Percentiles rank a stretch among this genome's conserved stretches.
Conservation (phyloP, 208 protist species). For the Leptomonas pyrrhocoris region DNA sequence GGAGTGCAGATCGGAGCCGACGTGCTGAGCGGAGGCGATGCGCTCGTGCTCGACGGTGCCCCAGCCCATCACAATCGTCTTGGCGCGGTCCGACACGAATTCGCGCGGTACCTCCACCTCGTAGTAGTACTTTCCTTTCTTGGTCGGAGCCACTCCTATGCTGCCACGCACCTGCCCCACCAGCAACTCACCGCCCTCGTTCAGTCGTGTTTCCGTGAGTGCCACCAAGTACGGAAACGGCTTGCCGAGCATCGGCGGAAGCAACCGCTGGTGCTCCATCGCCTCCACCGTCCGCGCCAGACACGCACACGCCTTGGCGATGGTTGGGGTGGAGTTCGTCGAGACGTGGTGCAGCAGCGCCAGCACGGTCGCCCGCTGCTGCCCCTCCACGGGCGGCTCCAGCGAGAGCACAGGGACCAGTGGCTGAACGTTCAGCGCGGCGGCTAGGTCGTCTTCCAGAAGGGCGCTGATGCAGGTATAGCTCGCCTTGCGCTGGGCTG, state of each 20-base stretch:
- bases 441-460: slow-evolving; percentile 53
- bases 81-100: slow-evolving; percentile 40
- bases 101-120: slow-evolving; percentile 77
- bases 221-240: slow-evolving; percentile 74
- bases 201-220: slow-evolving; percentile 73
- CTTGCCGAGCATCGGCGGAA: slow-evolving; percentile 55
- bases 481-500: slow-evolving; percentile 58
- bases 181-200: slow-evolving; percentile 74
- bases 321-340: slow-evolving; percentile 38
- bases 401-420: slow-evolving; percentile 45
- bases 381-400: slow-evolving; percentile 61
- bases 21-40: slow-evolving; percentile 75
- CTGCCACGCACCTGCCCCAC: slow-evolving; percentile 88
- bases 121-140: slow-evolving; percentile 77
- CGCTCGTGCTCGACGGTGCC: slow-evolving; percentile 89
- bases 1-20: slow-evolving; percentile 86
- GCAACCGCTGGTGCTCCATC: slow-evolving; percentile 56
- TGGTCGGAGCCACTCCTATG: slow-evolving; percentile 59
- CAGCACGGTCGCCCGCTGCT: slow-evolving; percentile 68
- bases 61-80: slow-evolving; percentile 84
- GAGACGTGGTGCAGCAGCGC: slow-evolving; percentile 61
- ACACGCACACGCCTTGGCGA: slow-evolving; percentile 59
- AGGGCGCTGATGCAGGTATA: slow-evolving; percentile 58
- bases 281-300: slow-evolving; percentile 54
- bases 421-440: slow-evolving; percentile 49